Conservation (phyloP, 2,329 filamentous ascomycete genomes). For the Xylariaceae sp. region DNA sequence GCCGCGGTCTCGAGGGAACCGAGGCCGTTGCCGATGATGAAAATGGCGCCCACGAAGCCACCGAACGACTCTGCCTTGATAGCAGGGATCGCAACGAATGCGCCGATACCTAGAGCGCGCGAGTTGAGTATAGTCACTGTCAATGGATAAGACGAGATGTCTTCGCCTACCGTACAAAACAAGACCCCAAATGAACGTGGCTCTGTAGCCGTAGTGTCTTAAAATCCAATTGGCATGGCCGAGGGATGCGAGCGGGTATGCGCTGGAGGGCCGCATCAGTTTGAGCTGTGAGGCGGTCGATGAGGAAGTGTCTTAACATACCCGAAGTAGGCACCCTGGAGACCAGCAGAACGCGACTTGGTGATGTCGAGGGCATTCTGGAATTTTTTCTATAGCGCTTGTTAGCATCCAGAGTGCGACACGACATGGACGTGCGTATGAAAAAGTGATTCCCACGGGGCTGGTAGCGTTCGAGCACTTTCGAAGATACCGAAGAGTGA, state of each 20-base stretch:
- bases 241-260: slow-evolving; percentile 67
- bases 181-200: slow-evolving; percentile 65
- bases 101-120: slow-evolving; percentile 45
- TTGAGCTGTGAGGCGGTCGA: background rate
- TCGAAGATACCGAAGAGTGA: too few species aligned
- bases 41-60: slow-evolving; percentile 69
- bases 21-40: slow-evolving; percentile 70
- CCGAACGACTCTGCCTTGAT: slow-evolving; percentile 63
- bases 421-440: background rate
- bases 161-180: slow-evolving; percentile 52
- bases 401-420: background rate
- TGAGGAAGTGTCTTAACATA: slow-evolving; percentile 27
- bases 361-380: slow-evolving; percentile 52
- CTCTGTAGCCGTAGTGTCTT: slow-evolving; percentile 59
- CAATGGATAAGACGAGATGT: background rate
- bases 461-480: background rate
- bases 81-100: slow-evolving; percentile 52
- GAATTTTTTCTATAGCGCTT: slow-evolving; percentile 41
- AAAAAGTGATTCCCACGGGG: background rate
- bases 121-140: slow-evolving; percentile 3
- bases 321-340: slow-evolving; percentile 64
- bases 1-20: slow-evolving; percentile 74
- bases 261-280: slow-evolving; percentile 33
- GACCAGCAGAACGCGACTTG: slow-evolving; percentile 55
- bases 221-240: slow-evolving; percentile 60